These are phyloP conservation scores for Bacidia gigantensis DNA, from an alignment of 495 filamentous ascomycete species.

Conservation along the genomic window DNA sequence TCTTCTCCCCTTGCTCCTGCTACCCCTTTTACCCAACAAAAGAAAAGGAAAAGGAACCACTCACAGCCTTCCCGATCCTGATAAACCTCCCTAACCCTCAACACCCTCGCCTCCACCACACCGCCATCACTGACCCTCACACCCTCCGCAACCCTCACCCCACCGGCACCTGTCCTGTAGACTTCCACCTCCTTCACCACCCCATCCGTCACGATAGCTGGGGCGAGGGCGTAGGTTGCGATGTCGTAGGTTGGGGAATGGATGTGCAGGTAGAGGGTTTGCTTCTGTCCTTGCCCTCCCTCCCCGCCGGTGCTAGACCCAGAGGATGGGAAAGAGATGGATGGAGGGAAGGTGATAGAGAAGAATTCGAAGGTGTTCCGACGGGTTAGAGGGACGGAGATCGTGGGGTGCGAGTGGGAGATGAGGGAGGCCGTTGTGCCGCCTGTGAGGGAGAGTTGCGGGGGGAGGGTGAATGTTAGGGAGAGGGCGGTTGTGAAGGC, in stretches of 20 bases:
- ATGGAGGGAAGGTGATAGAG: neutral
- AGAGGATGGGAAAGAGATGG: slow-evolving; percentile 24
- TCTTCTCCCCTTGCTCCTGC: no score
- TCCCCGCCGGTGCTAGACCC: no score
- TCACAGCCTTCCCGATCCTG: slow-evolving; percentile 58
- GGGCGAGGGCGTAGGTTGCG: slow-evolving; percentile 61
- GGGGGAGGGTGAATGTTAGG: slow-evolving; percentile 23
- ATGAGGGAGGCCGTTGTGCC: slow-evolving; percentile 40
- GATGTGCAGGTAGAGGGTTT: slow-evolving; percentile 50
- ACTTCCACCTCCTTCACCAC: slow-evolving; percentile 28
- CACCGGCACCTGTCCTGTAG: slow-evolving; percentile 66
- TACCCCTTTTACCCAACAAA: neutral
- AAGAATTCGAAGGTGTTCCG: slow-evolving; percentile 59
- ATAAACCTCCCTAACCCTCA: slow-evolving; percentile 57
- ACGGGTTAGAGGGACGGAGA: slow-evolving; percentile 47
- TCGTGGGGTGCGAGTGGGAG: slow-evolving; percentile 44
- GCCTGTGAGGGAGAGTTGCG: slow-evolving; percentile 44
- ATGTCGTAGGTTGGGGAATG: slow-evolving; percentile 59
- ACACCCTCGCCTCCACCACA: slow-evolving; percentile 44
- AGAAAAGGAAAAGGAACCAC: slow-evolving; percentile 21
- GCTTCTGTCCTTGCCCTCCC: no score
- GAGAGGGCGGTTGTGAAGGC: slow-evolving; percentile 29
- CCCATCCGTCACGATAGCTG: slow-evolving; percentile 27
- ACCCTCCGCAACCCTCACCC: slow-evolving; percentile 62
- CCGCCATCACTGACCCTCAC: slow-evolving; percentile 13